These are phyloP conservation scores for Sugiyamaella lignohabitans DNA, from an alignment of 805 yeast genomes.

Conservation along the genomic window DNA sequence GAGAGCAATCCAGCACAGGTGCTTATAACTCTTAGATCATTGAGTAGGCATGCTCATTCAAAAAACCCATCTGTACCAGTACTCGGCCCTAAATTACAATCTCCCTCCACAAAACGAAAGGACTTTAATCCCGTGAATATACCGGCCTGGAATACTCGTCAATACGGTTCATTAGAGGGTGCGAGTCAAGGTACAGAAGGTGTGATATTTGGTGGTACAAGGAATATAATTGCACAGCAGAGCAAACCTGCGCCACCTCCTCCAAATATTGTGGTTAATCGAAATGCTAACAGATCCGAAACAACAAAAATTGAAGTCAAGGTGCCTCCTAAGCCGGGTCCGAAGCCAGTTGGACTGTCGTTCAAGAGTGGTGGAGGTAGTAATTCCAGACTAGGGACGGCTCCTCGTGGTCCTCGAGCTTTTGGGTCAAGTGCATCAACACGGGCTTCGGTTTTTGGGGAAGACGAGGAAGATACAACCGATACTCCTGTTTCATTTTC, in stretches of 20 bases:
- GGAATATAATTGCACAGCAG: slow-evolving; percentile 35
- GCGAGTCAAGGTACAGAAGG: slow-evolving; percentile 44
- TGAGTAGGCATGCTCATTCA: slow-evolving; percentile 61
- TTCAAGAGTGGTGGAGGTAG: not conserved
- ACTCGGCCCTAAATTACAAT: slow-evolving; percentile 52
- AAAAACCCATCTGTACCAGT: slow-evolving; percentile 46
- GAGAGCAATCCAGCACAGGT: slow-evolving; percentile 72
- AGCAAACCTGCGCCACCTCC: slow-evolving; percentile 14
- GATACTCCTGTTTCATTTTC: not conserved
- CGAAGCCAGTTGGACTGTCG: slow-evolving; percentile 6
- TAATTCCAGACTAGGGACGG: not conserved
- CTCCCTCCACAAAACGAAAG: slow-evolving; percentile 40
- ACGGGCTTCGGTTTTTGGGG: slow-evolving; percentile 6
- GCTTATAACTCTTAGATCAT: slow-evolving; percentile 62
- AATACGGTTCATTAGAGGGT: slow-evolving; percentile 56
- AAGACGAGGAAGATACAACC: not conserved
- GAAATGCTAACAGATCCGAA: not conserved
- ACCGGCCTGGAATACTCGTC: slow-evolving; percentile 50
- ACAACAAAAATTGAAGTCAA: not conserved
- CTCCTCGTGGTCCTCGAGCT: not conserved
- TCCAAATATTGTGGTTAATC: slow-evolving; percentile 17
- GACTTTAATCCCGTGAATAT: slow-evolving; percentile 35
- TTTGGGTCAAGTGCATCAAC: not conserved
- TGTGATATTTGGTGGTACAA: slow-evolving; percentile 47
- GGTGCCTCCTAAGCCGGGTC: slow-evolving; percentile 8